Base-by-base conservation (phyloP, 371 early-diverging fungal species). In the Syncephalis fuscata region DNA sequence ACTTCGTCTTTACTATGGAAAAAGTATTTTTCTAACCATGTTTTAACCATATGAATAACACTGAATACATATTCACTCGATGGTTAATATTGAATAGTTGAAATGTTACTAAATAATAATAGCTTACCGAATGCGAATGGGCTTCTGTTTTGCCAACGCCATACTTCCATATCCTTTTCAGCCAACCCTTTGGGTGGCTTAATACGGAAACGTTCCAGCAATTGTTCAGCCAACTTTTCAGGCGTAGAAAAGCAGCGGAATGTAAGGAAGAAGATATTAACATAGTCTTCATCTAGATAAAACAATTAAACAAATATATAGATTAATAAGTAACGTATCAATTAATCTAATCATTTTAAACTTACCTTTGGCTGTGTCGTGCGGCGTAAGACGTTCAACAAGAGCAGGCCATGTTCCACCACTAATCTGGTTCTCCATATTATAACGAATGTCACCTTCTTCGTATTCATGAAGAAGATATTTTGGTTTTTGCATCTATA, bases 381-480 rank as follows among this genome's bases (percentile, higher is more conserved):
- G 93, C 7, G 82, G 65, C 1, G 92, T 92, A 49, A 93, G 68
- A 3, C 86, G 72, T 64, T 92, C 93, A 7, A 92, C 78, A 36
- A 93, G 63, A 0, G 87, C 85, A 10, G 66, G 59, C 41, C 90
- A 65, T 7, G 90, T 92, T 16, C 91, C 92, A 42, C 88, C 90
- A 54, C 78, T 82, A 48, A 93, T 79, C 45, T 65, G 67, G 5
- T 80, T 80, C 26, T 91, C 92, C 60, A 52, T 52, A 45, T 71
- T 71, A 60, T 85, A 75, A 4, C 78, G 66, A 45, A 93, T 72
- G 19, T 88, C 89, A 19, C 71, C 66, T 20, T 69, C 73, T 4
- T 64, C 59, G 50, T 85, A 84, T 52, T 90, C 91, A 51, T 82
- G 70, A n/a, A 73, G 72, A 19, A 93, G 67, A 46, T 22, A 54